Conservation (phyloP, 352 stramenopile species). For the Phytophthora aleatoria region DNA sequence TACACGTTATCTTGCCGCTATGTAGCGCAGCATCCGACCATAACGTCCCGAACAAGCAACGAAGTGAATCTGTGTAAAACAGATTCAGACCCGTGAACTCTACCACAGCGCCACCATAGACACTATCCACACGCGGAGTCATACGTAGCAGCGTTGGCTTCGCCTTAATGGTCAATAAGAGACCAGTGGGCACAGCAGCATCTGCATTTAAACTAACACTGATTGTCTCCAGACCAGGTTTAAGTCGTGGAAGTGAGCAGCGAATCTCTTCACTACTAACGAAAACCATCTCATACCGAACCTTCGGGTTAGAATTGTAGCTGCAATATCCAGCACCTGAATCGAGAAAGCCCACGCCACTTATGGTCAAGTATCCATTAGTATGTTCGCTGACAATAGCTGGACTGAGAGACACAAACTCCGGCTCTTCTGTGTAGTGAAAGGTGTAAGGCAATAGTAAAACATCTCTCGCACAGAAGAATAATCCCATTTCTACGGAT, state of each 20-base stretch:
- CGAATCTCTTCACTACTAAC: conserved; percentile 26
- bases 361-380: conserved; percentile 34
- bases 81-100: conserved; percentile 42
- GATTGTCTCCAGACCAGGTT: conserved; percentile 26
- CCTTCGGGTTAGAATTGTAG: conserved; percentile 16
- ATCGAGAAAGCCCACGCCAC: conserved; percentile 41
- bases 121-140: conserved; percentile 33
- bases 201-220: conserved; percentile 42
- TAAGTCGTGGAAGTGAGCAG: conserved; percentile 34
- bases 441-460: conserved; percentile 34
- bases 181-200: conserved; percentile 14
- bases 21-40: conserved; percentile 25
- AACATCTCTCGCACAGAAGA: conserved; percentile 33
- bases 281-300: conserved; percentile 16
- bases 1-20: conserved; percentile 33
- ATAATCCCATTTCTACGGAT: conserved; percentile 29
- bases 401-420: conserved; percentile 31
- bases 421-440: conserved; percentile 27
- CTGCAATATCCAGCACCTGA: conserved; percentile 29
- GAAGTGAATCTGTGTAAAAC: conserved; percentile 30
- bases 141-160: conserved; percentile 35
- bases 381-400: conserved; percentile 29
- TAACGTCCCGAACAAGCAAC: conserved; percentile 42
- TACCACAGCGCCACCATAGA: conserved; percentile 39
- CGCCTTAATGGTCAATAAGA: conserved; percentile 26